Evolutionary conservation across 73 alveolate genomes (phyloP).

Genomic region (Symbiodinium pilosum): DNA sequence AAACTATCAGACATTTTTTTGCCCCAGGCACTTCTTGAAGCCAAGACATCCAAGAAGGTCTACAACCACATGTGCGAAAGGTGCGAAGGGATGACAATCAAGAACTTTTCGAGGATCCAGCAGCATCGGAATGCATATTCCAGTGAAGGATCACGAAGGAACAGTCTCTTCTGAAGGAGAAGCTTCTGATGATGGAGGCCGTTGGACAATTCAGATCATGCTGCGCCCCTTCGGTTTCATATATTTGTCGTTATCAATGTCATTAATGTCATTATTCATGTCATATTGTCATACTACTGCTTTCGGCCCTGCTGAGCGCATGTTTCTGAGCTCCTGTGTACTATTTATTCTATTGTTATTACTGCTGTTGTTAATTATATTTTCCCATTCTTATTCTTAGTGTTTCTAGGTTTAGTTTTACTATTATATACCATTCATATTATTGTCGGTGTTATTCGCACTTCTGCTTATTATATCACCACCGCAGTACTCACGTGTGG

Average conservation of each 20-base stretch:
- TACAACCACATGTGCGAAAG: slow-evolving; percentile 89
- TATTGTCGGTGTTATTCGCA: too few species aligned
- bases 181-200: slow-evolving; percentile 79
- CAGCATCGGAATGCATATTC: not conserved
- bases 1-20: too few species aligned
- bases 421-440: too few species aligned
- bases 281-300: too few species aligned
- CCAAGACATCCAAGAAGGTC: slow-evolving; percentile 89
- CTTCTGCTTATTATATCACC: too few species aligned
- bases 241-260: not conserved
- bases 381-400: too few species aligned
- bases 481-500: too few species aligned
- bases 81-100: not conserved
- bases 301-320: not conserved
- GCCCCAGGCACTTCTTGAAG: slow-evolving; percentile 53
- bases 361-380: too few species aligned
- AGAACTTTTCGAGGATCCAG: not conserved
- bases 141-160: slow-evolving; percentile 59
- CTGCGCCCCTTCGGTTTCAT: not conserved
- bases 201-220: not conserved
- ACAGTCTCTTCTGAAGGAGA: slow-evolving; percentile 83
- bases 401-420: too few species aligned
- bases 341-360: too few species aligned
- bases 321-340: not conserved
- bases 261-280: not conserved